Evolutionary conservation across 1,284 basidiomycete genomes (phyloP).

Genomic region (Pseudozyma hubeiensis): DNA sequence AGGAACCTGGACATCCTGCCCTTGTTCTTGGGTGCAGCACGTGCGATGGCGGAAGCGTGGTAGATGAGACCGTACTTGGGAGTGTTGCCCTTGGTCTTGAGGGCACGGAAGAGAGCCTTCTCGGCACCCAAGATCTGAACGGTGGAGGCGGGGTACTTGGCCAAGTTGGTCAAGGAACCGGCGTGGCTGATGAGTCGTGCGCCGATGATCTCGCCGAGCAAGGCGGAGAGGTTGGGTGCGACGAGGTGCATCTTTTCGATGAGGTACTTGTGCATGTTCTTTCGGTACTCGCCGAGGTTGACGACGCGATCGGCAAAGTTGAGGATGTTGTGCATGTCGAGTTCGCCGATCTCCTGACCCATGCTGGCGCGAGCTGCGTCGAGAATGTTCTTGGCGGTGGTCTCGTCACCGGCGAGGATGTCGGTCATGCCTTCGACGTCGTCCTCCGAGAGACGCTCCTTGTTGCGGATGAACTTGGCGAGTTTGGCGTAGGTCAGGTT

Average conservation of each 20-base stretch:
- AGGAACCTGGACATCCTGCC: constrained; percentile 82
- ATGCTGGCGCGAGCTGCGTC: constrained; percentile 94
- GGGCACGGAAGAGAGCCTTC: constrained; percentile 95
- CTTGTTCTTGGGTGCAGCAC: constrained; percentile 94
- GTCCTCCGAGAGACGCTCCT: constrained; percentile 77
- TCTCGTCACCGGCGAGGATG: constrained; percentile 87
- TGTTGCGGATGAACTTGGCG: constrained; percentile 89
- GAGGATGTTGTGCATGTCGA: constrained; percentile 96
- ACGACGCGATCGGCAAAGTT: constrained; percentile 92
- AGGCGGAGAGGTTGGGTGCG: constrained; percentile 93
- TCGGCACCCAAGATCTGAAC: constrained; percentile 99
- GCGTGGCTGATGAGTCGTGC: constrained; percentile 96
- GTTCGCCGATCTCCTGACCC: constrained; percentile 90
- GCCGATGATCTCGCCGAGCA: constrained; percentile 96
- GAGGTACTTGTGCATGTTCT: constrained; percentile 88
- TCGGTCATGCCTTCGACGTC: constrained; percentile 81
- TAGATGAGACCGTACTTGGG: constrained; percentile 98
- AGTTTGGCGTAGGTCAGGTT: constrained; percentile 93
- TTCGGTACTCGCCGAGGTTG: constrained; percentile 92
- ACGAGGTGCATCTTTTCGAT: constrained; percentile 98
- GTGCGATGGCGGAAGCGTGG: constrained; percentile 82
- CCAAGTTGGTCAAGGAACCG: constrained; percentile 89
- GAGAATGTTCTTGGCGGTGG: constrained; percentile 89
- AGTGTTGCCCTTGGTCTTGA: constrained; percentile 99
- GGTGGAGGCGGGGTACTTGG: constrained; percentile 97